A percentile compares a stretch with the other conserved stretches of the same genome.
Conservation (phyloP, 169 alveolate species). For the Eimeria sp. region DNA sequence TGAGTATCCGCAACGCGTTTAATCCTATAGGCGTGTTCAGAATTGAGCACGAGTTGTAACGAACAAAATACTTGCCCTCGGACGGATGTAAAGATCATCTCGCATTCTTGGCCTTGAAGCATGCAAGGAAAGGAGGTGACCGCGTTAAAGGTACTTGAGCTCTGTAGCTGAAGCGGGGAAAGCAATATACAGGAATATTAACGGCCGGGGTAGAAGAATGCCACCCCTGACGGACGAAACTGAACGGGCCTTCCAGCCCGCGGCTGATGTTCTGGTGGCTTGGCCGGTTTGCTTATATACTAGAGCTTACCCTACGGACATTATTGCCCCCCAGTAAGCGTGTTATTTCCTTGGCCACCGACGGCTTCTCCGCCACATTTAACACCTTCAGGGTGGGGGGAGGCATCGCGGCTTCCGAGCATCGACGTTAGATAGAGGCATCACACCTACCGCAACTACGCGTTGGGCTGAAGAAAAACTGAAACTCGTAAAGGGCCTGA, state of each 20-base stretch:
- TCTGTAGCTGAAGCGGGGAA: slow-evolving; percentile 36
- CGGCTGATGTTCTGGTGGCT: neutral
- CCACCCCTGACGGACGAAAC: neutral
- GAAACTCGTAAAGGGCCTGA: neutral
- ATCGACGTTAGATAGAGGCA: slow-evolving; percentile 9
- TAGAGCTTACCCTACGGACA: slow-evolving; percentile 37
- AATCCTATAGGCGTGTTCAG: neutral
- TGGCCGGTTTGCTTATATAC: neutral
- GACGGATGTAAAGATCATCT: slow-evolving; percentile 83
- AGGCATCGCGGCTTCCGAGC: slow-evolving; percentile 65
- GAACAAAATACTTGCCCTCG: slow-evolving; percentile 62
- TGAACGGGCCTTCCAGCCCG: neutral
- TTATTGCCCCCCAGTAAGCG: slow-evolving; percentile 74
- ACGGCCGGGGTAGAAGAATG: neutral
- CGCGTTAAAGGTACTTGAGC: slow-evolving; percentile 82
- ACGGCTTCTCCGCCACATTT: slow-evolving; percentile 85
- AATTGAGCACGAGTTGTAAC: neutral
- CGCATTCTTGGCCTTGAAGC: slow-evolving; percentile 69
- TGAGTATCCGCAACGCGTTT: neutral
- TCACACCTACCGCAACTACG: slow-evolving; percentile 4
- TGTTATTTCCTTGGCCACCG: slow-evolving; percentile 82
- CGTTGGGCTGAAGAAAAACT: neutral
- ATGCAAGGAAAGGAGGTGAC: slow-evolving; percentile 64
- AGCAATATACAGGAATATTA: neutral
- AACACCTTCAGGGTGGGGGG: slow-evolving; percentile 71